Conservation (phyloP, 2,329 filamentous ascomycete species). For the Aureobasidium pullulans region DNA sequence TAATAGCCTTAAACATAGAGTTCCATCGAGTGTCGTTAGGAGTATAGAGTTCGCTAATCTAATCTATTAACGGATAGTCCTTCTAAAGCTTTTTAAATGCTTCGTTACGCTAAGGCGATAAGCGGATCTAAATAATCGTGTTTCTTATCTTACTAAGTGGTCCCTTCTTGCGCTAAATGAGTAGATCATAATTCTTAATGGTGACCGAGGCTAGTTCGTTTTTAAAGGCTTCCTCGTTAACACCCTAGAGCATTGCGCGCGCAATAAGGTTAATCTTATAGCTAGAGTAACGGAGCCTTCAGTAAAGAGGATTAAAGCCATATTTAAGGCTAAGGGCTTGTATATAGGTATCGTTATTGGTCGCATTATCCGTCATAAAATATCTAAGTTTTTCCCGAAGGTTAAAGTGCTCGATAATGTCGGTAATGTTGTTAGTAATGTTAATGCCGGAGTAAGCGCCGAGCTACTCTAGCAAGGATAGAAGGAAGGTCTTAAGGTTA, state of each 20-base stretch:
- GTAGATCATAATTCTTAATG: neutral
- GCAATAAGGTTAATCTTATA: neutral
- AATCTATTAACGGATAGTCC: neutral
- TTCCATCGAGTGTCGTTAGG: neutral
- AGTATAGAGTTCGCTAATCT: neutral
- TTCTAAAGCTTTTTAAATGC: neutral
- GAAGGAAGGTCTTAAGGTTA: too few relatives aligned
- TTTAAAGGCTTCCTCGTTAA: neutral
- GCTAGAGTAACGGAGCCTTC: neutral
- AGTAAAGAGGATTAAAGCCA: neutral
- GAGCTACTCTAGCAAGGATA: too few relatives aligned
- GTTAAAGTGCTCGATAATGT: too few relatives aligned
- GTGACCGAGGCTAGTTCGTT: neutral
- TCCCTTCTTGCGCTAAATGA: neutral
- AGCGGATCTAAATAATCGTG: neutral
- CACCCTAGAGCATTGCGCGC: neutral
- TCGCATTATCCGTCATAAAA: too few relatives aligned
- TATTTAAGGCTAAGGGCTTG: neutral
- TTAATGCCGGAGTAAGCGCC: too few relatives aligned
- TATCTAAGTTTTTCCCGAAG: too few relatives aligned
- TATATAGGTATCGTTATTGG: too few relatives aligned
- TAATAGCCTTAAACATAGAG: too few relatives aligned
- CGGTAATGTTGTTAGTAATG: too few relatives aligned
- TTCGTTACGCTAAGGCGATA: neutral
- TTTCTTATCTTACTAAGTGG: neutral